Conservation (phyloP, 129 eudicot genomes). For the Helianthus tuberosus region DNA sequence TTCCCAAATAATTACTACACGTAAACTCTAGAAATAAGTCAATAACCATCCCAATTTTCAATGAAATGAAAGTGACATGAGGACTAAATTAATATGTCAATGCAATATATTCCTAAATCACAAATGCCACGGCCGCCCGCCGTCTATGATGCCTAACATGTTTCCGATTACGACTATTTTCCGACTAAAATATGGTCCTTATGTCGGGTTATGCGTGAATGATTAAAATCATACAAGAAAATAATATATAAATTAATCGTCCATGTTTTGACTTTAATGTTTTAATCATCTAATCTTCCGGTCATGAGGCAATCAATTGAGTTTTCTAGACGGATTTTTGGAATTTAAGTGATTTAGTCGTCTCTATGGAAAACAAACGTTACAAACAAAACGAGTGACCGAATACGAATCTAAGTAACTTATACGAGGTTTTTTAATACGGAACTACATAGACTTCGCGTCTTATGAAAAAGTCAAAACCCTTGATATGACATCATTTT, state of each 20-base stretch:
- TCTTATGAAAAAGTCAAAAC: too few species aligned
- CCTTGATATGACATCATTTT: too few species aligned
- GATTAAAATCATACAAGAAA: slow-evolving; percentile 27
- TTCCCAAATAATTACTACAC: too few species aligned
- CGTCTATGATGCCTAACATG: slow-evolving; percentile 36
- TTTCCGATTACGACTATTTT: slow-evolving; percentile 30
- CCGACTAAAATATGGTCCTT: slow-evolving; percentile 8
- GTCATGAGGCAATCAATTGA: slow-evolving; percentile 18
- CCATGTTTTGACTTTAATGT: slow-evolving; percentile 30
- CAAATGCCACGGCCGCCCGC: slow-evolving; percentile 43
- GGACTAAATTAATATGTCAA: not conserved
- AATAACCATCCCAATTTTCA: not conserved
- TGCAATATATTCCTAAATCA: slow-evolving; percentile 17
- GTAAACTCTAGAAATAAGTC: not conserved
- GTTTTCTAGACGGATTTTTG: not conserved
- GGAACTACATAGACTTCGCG: too few species aligned
- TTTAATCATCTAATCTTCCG: slow-evolving; percentile 15
- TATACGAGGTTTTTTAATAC: too few species aligned
- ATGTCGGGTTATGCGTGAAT: slow-evolving; percentile 43
- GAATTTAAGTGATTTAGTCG: not conserved
- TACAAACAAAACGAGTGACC: too few species aligned
- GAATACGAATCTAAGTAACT: too few species aligned
- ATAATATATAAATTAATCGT: slow-evolving; percentile 4
- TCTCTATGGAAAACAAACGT: too few species aligned
- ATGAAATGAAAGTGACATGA: not conserved